These are phyloP conservation scores for Glycyrrhiza uralensis DNA, from an alignment of 306 rosid species.

Conservation along the genomic window DNA sequence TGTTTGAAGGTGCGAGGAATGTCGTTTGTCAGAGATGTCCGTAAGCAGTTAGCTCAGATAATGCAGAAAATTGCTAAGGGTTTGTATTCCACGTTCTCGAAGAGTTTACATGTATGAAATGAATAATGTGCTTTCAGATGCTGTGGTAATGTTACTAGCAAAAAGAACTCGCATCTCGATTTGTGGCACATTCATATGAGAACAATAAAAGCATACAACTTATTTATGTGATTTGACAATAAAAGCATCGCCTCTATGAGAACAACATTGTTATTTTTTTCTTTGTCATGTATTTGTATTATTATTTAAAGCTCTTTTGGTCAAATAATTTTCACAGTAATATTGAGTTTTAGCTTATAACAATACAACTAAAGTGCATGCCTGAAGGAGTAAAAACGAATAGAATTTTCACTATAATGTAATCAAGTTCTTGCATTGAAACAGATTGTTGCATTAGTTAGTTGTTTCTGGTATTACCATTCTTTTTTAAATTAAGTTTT, in stretches of 20 bases:
- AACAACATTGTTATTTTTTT: no score
- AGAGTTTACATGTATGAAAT: conserved; percentile 19
- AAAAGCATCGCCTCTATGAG: no score
- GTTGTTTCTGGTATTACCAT: neutral
- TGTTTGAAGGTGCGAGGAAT: conserved; percentile 86
- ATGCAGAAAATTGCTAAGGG: conserved; percentile 87
- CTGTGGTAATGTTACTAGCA: neutral
- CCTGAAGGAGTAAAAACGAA: neutral
- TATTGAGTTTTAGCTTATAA: neutral
- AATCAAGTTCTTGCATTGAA: neutral
- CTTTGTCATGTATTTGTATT: no score
- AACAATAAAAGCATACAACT: no score
- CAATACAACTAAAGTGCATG: neutral
- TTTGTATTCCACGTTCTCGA: conserved; percentile 38
- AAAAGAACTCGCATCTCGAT: conserved; percentile 4
- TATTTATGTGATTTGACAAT: no score
- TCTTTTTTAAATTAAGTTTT: neutral
- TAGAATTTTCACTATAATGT: neutral
- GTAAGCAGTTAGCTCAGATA: conserved; percentile 83
- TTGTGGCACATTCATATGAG: conserved; percentile 18
- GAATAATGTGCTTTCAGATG: conserved; percentile 11
- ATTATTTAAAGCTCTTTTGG: no score
- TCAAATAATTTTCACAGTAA: no score
- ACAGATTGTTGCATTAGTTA: neutral
- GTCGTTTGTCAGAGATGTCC: conserved; percentile 84